Conservation (phyloP, 495 filamentous ascomycete genomes). For the Collariella sp. region DNA sequence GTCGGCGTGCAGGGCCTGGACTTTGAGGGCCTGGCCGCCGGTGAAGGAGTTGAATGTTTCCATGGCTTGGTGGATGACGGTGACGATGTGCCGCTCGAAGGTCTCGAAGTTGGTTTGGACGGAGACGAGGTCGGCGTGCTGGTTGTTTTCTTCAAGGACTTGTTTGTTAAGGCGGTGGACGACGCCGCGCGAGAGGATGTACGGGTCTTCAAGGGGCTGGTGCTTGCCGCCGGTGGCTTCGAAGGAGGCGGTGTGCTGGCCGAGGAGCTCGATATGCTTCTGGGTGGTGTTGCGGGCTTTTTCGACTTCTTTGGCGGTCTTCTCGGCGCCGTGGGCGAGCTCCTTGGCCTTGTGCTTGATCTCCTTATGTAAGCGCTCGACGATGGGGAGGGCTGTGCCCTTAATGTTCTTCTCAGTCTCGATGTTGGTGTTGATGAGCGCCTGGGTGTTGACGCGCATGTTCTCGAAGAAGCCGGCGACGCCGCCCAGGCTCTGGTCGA, state of each 20-base stretch:
- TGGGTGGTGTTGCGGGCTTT: slow-evolving; percentile 81
- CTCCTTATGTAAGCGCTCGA: slow-evolving; percentile 86
- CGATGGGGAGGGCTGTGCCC: slow-evolving; percentile 69
- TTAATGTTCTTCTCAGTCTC: slow-evolving; percentile 86
- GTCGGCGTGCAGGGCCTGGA: slow-evolving; percentile 69
- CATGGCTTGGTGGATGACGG: slow-evolving; percentile 73
- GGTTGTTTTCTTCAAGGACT: slow-evolving; percentile 89
- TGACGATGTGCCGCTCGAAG: slow-evolving; percentile 80
- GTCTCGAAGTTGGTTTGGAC: slow-evolving; percentile 81
- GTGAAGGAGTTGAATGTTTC: slow-evolving; percentile 69
- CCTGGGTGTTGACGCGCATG: slow-evolving; percentile 83
- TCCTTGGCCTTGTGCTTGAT: slow-evolving; percentile 94
- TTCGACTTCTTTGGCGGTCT: slow-evolving; percentile 79
- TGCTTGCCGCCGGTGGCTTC: slow-evolving; percentile 61
- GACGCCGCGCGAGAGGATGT: slow-evolving; percentile 74
- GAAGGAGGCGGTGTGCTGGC: slow-evolving; percentile 67
- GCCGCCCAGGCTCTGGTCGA: slow-evolving; percentile 77
- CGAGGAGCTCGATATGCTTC: slow-evolving; percentile 91
- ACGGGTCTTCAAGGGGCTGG: slow-evolving; percentile 69
- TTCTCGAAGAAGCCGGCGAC: slow-evolving; percentile 87
- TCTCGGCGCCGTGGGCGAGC: slow-evolving; percentile 71
- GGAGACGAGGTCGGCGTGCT: slow-evolving; percentile 76
- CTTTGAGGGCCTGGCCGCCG: slow-evolving; percentile 70
- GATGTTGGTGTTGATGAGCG: slow-evolving; percentile 72
- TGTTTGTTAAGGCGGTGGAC: slow-evolving; percentile 80